phyloP scores from a whole-genome alignment of 257 asterid genomes.

The Rehmannia glutinosa region DNA sequence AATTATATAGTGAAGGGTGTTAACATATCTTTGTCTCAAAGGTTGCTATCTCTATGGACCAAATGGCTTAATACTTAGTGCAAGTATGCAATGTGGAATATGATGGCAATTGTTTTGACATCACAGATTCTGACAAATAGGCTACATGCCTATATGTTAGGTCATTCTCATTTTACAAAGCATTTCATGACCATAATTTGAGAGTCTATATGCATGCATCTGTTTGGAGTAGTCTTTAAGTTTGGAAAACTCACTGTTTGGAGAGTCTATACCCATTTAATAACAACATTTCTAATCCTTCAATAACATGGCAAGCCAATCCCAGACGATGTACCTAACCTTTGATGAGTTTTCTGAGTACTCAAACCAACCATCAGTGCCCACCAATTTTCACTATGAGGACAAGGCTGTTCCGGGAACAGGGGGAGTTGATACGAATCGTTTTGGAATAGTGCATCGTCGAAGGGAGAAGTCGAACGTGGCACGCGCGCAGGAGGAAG shows the following conservation, averaged over 20 bases:
- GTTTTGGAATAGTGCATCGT: too few relatives aligned
- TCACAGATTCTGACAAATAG: constrained; percentile 3
- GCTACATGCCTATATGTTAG: constrained; percentile 10
- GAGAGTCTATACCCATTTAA: neutral
- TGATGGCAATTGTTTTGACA: constrained; percentile 25
- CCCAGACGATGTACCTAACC: neutral
- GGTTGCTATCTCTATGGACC: constrained; percentile 28
- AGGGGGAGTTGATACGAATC: too few relatives aligned
- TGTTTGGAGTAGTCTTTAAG: constrained; percentile 22
- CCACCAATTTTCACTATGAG: constrained; percentile 21
- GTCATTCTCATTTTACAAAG: neutral
- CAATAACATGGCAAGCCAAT: constrained; percentile 16
- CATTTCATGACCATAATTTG: neutral
- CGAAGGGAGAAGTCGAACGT: too few relatives aligned
- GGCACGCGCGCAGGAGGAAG: too few relatives aligned
- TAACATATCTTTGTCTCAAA: constrained; percentile 32
- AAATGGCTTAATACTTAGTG: constrained; percentile 22
- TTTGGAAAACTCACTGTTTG: too few relatives aligned
- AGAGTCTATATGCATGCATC: constrained; percentile 3
- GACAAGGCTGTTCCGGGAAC: too few relatives aligned
- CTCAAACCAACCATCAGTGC: constrained; percentile 15
- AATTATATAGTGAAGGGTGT: constrained; percentile 19
- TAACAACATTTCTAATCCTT: neutral
- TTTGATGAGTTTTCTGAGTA: constrained; percentile 7
- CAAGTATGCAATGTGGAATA: constrained; percentile 21